phyloP scores from a whole-genome alignment of 140 eudicot genomes.

The Bidens hawaiensis region DNA sequence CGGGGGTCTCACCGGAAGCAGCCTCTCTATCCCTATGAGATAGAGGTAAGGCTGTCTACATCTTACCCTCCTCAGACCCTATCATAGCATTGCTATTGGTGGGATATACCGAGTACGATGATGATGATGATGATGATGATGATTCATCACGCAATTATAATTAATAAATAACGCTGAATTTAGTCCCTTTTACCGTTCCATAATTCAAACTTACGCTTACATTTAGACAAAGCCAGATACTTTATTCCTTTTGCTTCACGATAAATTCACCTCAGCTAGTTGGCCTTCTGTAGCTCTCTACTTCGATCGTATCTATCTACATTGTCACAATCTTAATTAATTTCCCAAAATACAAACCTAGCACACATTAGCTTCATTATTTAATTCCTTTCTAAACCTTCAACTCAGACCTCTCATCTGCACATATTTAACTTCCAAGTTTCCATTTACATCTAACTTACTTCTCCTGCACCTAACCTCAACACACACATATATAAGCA shows the following conservation, averaged over 20 bases:
- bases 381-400: constrained; percentile 27
- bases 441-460: constrained; percentile 25
- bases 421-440: constrained; percentile 51
- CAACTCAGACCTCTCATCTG: constrained; percentile 26
- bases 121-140: no score
- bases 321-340: background rate
- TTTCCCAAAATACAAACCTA: constrained; percentile 7
- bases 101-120: no score
- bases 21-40: no score
- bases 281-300: constrained; percentile 31
- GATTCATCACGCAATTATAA: no score
- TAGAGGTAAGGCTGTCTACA: no score
- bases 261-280: constrained; percentile 17
- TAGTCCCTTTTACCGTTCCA: no score
- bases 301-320: constrained; percentile 1
- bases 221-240: background rate
- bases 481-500: background rate
- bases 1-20: no score
- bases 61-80: no score
- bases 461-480: constrained; percentile 30
- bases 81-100: no score
- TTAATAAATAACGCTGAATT: no score
- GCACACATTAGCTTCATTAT: background rate
- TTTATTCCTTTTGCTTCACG: constrained; percentile 33
- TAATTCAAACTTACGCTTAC: background rate